Conservation (phyloP, 495 filamentous ascomycete genomes). For the Aspergillus cristatus region DNA sequence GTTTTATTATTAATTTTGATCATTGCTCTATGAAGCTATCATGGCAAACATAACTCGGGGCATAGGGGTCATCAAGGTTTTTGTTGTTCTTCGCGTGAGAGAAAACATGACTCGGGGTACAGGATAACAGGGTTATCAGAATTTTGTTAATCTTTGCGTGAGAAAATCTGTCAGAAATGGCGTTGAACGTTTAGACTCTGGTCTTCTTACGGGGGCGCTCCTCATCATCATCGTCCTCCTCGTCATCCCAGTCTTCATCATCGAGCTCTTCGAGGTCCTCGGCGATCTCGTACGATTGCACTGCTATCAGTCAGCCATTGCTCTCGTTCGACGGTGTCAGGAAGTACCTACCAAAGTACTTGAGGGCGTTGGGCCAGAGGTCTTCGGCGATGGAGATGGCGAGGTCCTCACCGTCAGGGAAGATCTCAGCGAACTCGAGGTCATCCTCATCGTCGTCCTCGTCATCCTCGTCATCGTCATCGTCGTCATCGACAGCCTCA, state of each 20-base stretch:
- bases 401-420: slow-evolving; percentile 69
- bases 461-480: slow-evolving; percentile 37
- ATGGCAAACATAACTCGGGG: slow-evolving; percentile 12
- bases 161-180: too few relatives aligned
- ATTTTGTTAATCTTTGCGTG: too few relatives aligned
- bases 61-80: slow-evolving; percentile 9
- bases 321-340: too few relatives aligned
- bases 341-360: slow-evolving; percentile 70
- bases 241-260: slow-evolving; percentile 22
- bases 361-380: slow-evolving; percentile 76
- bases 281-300: slow-evolving; percentile 25
- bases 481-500: slow-evolving; percentile 39
- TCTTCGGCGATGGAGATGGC: slow-evolving; percentile 76
- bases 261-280: slow-evolving; percentile 24
- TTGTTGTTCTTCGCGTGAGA: too few relatives aligned
- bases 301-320: slow-evolving; percentile 13
- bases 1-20: slow-evolving; percentile 73
- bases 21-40: slow-evolving; percentile 41
- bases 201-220: slow-evolving; percentile 37
- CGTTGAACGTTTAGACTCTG: slow-evolving; percentile 26
- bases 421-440: slow-evolving; percentile 61
- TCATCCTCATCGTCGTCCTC: slow-evolving; percentile 46
- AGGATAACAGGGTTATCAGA: slow-evolving; percentile 12
- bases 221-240: slow-evolving; percentile 18
- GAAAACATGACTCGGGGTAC: slow-evolving; percentile 16